Evolutionary conservation across 2,329 filamentous ascomycete species (phyloP), one percentile per base, ranked within the genome.

Genomic region (Aspergillus calidoustus): DNA sequence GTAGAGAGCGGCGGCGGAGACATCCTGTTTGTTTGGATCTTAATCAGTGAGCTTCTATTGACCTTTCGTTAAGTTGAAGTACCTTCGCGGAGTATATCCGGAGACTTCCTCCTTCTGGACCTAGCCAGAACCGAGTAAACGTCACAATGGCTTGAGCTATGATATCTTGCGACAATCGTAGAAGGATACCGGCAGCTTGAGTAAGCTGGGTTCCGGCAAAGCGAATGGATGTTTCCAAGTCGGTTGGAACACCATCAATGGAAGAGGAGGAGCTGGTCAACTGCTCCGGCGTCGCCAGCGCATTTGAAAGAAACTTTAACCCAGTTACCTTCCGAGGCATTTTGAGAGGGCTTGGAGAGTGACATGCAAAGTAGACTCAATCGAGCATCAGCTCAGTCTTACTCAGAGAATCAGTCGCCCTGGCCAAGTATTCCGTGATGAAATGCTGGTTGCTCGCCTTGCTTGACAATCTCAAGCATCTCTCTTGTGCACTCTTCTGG

Each of bases 131-230:
- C 15, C 94, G 86, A 55, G 90, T 89, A 38, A 96, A 86, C 0
- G 95, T 79, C 46, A 97, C 87, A 72, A 93, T 91, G 3, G 93
- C 92, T 71, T 93, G 91, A 4, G 93, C 91, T 44, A 95, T 91
- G 44, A 92, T 87, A 68, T 93, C 91, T 74, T 97, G 93, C 7
- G 92, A 91, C 44, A 98, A 83, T 52, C 91, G 87, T 3, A 99
- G 84, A 19, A 98, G 85, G 54, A 96, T 84, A 1, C 81, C 81
- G 9, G 81, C 81, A 3, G 80, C 74, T 63, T 82, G 80, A 1
- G 80, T 83, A 28, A 83, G 74, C 60, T 77, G 74, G 6, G 74
- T 74, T 15, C 78, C 78, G 3, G 80, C 78, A 65, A 78, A 82
- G 46, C 79, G 77, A 61, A 81, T 72, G 1, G 80, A 81, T 7